phyloP scores from a whole-genome alignment of 2,329 filamentous ascomycete genomes.

The Thielaviopsis ethacetica region DNA sequence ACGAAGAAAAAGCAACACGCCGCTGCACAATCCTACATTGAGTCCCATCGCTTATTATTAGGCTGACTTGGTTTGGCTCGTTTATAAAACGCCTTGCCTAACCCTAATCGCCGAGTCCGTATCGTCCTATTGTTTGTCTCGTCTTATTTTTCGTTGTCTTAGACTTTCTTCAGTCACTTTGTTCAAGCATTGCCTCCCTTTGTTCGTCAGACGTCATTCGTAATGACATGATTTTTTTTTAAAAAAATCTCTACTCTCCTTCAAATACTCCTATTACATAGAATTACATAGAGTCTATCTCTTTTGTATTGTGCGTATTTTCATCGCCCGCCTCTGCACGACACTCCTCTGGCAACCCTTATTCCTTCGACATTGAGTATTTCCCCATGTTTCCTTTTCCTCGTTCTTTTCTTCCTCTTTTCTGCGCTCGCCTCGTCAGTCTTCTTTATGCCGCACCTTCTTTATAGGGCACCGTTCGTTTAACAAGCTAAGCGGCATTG shows the following conservation, averaged over 20 bases:
- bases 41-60: neutral
- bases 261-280: too few species aligned
- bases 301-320: neutral
- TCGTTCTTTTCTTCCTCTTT: neutral
- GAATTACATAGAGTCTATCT: too few species aligned
- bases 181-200: neutral
- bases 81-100: neutral
- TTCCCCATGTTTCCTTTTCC: neutral
- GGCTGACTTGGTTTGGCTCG: too few species aligned
- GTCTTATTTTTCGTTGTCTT: neutral
- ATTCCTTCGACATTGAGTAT: neutral
- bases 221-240: neutral
- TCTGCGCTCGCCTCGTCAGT: neutral
- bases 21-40: neutral
- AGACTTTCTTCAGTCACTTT: neutral
- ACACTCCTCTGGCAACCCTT: neutral
- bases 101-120: neutral
- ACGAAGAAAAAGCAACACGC: neutral
- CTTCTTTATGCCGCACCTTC: neutral
- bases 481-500: neutral
- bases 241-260: too few species aligned
- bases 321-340: neutral
- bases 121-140: too few species aligned
- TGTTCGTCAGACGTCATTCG: neutral
- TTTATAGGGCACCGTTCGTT: neutral